These are phyloP conservation scores for Aspergillus flavus DNA, from an alignment of 2,329 filamentous ascomycete species.

Conservation along the genomic window DNA sequence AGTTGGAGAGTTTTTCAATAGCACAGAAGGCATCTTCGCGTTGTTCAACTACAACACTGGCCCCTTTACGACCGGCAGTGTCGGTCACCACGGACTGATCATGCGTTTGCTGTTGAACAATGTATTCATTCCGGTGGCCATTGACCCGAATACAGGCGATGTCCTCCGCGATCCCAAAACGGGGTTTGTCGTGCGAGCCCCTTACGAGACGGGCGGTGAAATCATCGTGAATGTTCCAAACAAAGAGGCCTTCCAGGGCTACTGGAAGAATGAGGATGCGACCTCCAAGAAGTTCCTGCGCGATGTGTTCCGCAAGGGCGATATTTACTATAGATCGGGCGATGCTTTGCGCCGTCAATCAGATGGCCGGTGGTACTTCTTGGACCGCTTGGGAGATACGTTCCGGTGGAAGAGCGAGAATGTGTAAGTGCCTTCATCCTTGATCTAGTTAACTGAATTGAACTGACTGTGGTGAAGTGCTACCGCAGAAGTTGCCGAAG, in stretches of 20 bases:
- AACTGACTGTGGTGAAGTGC: slow-evolving; percentile 28
- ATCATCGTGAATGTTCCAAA: slow-evolving; percentile 67
- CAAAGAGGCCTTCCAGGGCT: slow-evolving; percentile 66
- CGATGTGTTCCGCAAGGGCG: slow-evolving; percentile 67
- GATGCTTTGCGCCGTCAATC: slow-evolving; percentile 64
- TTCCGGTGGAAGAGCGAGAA: slow-evolving; percentile 76
- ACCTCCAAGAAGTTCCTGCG: slow-evolving; percentile 67
- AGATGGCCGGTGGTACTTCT: slow-evolving; percentile 70
- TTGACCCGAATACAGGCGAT: slow-evolving; percentile 69
- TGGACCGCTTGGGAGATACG: slow-evolving; percentile 72
- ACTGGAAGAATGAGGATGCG: slow-evolving; percentile 68
- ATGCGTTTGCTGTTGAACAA: slow-evolving; percentile 57
- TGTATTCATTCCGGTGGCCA: slow-evolving; percentile 65
- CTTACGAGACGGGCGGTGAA: slow-evolving; percentile 73
- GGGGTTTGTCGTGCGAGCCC: slow-evolving; percentile 64
- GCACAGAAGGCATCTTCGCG: slow-evolving; percentile 69
- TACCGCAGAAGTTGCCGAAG: slow-evolving; percentile 67
- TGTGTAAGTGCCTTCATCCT: slow-evolving; percentile 45
- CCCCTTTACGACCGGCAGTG: slow-evolving; percentile 63
- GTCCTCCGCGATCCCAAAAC: slow-evolving; percentile 68
- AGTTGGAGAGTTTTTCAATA: slow-evolving; percentile 76
- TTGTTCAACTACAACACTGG: slow-evolving; percentile 64
- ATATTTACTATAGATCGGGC: slow-evolving; percentile 69
- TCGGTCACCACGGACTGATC: slow-evolving; percentile 72
- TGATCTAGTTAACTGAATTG: background rate